phyloP scores from a whole-genome alignment of 2,329 filamentous ascomycete species.

The Trichoderma breve region DNA sequence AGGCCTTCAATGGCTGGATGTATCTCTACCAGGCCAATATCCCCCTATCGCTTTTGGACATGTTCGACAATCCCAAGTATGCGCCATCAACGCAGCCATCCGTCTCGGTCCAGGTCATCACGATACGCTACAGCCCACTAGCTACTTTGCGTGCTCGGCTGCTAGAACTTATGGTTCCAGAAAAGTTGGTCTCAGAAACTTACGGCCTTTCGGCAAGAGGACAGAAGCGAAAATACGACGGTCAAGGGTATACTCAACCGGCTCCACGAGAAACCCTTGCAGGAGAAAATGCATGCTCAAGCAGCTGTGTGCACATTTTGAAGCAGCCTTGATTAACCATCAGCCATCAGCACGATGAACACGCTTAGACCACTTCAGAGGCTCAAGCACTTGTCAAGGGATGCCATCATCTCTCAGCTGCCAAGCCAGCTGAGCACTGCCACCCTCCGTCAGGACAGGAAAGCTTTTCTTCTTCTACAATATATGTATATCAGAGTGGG shows the following conservation, averaged over 20 bases:
- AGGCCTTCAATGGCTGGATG: not conserved
- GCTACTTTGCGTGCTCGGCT: slow-evolving; percentile 5
- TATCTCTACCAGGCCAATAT: slow-evolving; percentile 19
- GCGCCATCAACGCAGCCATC: slow-evolving; percentile 3
- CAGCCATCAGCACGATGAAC: too few species aligned
- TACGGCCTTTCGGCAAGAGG: not conserved
- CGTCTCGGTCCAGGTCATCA: not conserved
- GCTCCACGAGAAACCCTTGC: not conserved
- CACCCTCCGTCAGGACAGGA: not conserved
- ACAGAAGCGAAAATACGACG: not conserved
- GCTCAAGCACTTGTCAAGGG: not conserved
- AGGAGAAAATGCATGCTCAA: not conserved
- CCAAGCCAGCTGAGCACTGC: not conserved
- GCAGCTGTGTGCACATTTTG: too few species aligned
- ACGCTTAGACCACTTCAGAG: not conserved
- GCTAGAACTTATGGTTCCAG: slow-evolving; percentile 19
- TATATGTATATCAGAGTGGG: not conserved
- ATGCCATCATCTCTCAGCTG: not conserved
- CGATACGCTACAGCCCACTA: not conserved
- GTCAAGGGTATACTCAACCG: not conserved
- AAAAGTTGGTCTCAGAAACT: not conserved
- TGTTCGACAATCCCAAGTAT: slow-evolving; percentile 2
- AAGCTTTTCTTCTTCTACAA: not conserved
- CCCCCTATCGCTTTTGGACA: slow-evolving; percentile 11
- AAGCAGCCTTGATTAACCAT: not conserved